Evolutionary conservation across 176 grass and related monocot species (phyloP).

Genomic region (Oryza glaberrima): DNA sequence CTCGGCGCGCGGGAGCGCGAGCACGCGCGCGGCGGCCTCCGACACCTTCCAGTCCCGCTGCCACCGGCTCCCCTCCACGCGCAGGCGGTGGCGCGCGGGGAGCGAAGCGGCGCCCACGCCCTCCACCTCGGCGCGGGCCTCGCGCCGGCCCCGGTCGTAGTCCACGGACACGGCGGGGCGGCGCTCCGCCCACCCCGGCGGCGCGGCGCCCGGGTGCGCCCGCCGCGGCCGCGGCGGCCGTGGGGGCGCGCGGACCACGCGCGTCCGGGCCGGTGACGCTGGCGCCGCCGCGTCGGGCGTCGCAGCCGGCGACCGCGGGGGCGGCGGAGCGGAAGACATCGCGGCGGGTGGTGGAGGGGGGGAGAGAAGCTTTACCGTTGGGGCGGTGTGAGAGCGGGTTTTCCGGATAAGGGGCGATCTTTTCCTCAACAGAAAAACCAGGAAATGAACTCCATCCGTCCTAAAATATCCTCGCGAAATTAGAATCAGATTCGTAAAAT

Average conservation of each 20-base stretch:
- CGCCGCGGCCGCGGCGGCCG: conserved; percentile 20
- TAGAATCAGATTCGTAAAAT: too few species aligned
- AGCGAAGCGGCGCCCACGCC: conserved; percentile 65
- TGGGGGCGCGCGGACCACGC: conserved; percentile 42
- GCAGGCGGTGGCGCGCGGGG: conserved; percentile 60
- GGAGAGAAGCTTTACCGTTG: not conserved
- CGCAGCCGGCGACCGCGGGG: not conserved
- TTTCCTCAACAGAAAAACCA: too few species aligned
- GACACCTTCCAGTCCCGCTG: conserved; percentile 87
- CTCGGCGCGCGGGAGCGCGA: conserved; percentile 59
- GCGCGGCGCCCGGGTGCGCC: not conserved
- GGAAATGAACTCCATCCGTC: too few species aligned
- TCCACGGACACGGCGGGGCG: conserved; percentile 66
- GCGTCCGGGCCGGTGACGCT: not conserved
- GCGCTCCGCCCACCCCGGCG: conserved; percentile 64
- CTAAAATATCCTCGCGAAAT: too few species aligned
- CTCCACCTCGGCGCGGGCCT: conserved; percentile 54
- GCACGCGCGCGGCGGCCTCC: conserved; percentile 61
- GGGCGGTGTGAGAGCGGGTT: not conserved
- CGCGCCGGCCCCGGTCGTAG: conserved; percentile 72
- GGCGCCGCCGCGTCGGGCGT: not conserved
- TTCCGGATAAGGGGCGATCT: not conserved
- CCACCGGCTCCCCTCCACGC: conserved; percentile 62
- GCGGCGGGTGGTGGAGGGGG: not conserved
- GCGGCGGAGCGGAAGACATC: conserved; percentile 25